Conservation (phyloP, 352 stramenopile genomes). For the Poterioochromonas sp. region DNA sequence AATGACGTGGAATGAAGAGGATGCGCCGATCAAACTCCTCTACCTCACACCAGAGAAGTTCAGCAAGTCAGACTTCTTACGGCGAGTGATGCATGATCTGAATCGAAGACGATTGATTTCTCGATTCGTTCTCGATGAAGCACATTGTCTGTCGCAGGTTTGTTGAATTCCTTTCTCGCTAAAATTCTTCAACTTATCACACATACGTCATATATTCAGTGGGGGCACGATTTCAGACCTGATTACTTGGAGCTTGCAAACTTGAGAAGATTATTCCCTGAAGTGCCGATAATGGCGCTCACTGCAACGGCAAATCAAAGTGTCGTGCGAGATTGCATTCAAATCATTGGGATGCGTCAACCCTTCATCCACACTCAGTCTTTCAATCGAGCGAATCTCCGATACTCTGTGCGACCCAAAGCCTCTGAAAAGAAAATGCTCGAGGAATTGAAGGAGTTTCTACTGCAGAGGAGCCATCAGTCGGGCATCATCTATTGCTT, state of each 20-base stretch:
- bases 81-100: constrained; percentile 60
- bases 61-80: constrained; percentile 57
- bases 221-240: constrained; percentile 94
- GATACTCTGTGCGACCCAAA: constrained; percentile 68
- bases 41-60: constrained; percentile 98
- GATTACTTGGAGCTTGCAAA: constrained; percentile 89
- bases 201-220: too few species aligned
- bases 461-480: not conserved
- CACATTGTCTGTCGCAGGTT: constrained; percentile 33
- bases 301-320: constrained; percentile 75
- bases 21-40: constrained; percentile 84
- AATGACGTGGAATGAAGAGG: constrained; percentile 48
- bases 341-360: constrained; percentile 57
- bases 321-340: constrained; percentile 67
- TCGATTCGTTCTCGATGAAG: constrained; percentile 91
- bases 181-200: constrained; percentile 33
- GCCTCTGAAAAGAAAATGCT: constrained; percentile 41
- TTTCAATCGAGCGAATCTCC: constrained; percentile 76
- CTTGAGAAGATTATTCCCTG: constrained; percentile 80
- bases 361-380: constrained; percentile 54
- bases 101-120: constrained; percentile 64
- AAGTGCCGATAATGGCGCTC: constrained; percentile 72
- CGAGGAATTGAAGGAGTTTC: constrained; percentile 23
- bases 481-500: constrained; percentile 76
- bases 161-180: not conserved